phyloP scores from a whole-genome alignment of 352 stramenopile species.

The Elongisporangium undulatum region DNA sequence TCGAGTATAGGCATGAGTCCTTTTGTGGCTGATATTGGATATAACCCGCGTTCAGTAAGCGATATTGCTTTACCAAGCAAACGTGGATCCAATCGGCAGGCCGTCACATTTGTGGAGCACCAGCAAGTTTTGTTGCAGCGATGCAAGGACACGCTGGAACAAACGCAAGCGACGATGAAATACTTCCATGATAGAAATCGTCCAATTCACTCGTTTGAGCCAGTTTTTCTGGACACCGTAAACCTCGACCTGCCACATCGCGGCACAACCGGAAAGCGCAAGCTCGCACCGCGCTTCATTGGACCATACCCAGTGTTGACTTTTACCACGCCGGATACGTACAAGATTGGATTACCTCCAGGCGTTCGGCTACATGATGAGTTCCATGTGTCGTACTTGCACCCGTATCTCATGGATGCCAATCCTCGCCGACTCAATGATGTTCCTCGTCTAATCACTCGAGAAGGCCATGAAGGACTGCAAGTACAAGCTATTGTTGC shows the following conservation, averaged over 20 bases:
- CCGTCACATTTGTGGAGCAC: constrained; percentile 2
- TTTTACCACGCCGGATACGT: constrained; percentile 4
- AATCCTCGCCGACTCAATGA: constrained; percentile 5
- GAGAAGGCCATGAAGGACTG: too few species aligned
- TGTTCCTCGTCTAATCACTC: too few species aligned
- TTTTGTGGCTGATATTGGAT: constrained; percentile 7
- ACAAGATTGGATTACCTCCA: constrained; percentile 8
- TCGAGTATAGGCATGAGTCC: constrained; percentile 9
- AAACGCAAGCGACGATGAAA: too few species aligned
- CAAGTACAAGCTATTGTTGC: too few species aligned
- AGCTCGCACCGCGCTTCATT: constrained; percentile 12
- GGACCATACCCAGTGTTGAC: constrained; percentile 8
- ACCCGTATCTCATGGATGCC: constrained; percentile 5
- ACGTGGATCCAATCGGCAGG: background rate
- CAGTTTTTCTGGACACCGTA: constrained; percentile 13
- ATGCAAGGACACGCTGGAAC: too few species aligned
- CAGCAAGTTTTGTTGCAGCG: constrained; percentile 3
- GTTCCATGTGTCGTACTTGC: constrained; percentile 12
- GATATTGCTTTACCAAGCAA: constrained; percentile 1
- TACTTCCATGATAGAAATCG: constrained; percentile 4
- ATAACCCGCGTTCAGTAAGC: constrained; percentile 4
- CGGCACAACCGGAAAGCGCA: constrained; percentile 7
- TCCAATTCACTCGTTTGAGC: constrained; percentile 7
- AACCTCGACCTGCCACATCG: constrained; percentile 9
- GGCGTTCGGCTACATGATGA: constrained; percentile 12